phyloP scores from a whole-genome alignment of 1,284 basidiomycete species.

The Xerocomus minutiporus region DNA sequence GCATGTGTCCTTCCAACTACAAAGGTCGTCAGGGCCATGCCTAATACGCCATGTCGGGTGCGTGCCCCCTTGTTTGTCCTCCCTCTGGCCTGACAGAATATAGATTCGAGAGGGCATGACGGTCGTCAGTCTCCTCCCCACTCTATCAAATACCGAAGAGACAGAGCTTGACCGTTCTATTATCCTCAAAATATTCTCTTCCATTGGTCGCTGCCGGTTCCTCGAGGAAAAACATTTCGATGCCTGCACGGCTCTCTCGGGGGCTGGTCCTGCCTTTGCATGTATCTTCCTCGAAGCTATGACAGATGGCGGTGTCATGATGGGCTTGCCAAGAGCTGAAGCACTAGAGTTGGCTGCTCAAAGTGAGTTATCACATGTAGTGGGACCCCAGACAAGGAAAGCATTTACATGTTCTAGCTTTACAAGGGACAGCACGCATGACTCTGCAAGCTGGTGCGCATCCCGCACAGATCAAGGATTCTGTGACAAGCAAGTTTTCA shows the following conservation, averaged over 20 bases:
- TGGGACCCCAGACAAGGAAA: constrained; percentile 1
- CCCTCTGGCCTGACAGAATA: constrained; percentile 1
- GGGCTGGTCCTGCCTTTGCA: constrained; percentile 95
- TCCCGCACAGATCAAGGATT: constrained; percentile 96
- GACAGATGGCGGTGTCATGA: constrained; percentile 99
- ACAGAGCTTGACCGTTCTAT: constrained; percentile 66
- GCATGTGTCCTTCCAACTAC: constrained; percentile 75
- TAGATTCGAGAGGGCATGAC: constrained; percentile 98
- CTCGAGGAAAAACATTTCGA: constrained; percentile 98
- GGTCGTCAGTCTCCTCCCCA: constrained; percentile 71
- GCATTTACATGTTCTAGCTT: constrained; percentile 47
- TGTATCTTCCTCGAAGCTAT: constrained; percentile 97
- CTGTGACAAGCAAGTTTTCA: constrained; percentile 81
- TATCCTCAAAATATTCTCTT: constrained; percentile 89
- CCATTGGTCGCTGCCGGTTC: constrained; percentile 90
- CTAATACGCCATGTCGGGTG: constrained; percentile 96
- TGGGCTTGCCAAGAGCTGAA: constrained; percentile 93
- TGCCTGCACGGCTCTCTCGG: constrained; percentile 94
- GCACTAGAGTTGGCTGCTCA: constrained; percentile 95
- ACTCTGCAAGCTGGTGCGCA: constrained; percentile 83
- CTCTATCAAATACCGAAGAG: constrained; percentile 41
- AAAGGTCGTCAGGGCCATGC: constrained; percentile 93
- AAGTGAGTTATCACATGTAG: constrained; percentile 56
- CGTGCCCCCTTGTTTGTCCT: constrained; percentile 18
- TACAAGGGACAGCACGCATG: constrained; percentile 98